Conservation (phyloP, 805 yeast species). For the Saccharomycopsis lassenensis region DNA sequence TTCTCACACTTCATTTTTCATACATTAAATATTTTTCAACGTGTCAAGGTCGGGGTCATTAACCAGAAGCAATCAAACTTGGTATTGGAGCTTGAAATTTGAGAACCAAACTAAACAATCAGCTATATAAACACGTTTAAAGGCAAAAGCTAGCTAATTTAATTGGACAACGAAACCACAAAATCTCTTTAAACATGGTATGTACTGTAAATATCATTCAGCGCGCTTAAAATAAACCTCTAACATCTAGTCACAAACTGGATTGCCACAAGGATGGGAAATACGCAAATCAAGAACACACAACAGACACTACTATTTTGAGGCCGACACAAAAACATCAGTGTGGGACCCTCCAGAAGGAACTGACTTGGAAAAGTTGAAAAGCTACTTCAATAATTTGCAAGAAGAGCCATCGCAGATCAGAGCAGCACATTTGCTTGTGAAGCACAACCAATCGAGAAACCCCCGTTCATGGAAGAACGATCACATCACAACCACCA, state of each 20-base stretch:
- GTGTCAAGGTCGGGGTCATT: too few relatives aligned
- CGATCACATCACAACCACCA: constrained; percentile 60
- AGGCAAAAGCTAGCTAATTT: too few relatives aligned
- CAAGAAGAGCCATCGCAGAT: constrained; percentile 35
- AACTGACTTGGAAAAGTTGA: constrained; percentile 50
- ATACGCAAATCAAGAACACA: constrained; percentile 69
- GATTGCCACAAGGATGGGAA: constrained; percentile 82
- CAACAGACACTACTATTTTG: constrained; percentile 73
- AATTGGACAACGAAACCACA: too few relatives aligned
- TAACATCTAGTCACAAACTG: constrained; percentile 33
- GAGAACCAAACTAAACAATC: too few relatives aligned
- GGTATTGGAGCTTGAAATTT: too few relatives aligned
- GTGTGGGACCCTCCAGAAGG: constrained; percentile 90
- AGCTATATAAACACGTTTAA: too few relatives aligned
- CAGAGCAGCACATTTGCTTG: constrained; percentile 68
- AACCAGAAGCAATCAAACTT: too few relatives aligned
- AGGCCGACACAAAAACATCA: constrained; percentile 59
- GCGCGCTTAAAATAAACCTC: too few relatives aligned
- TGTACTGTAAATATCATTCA: too few relatives aligned
- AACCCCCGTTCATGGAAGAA: constrained; percentile 90
- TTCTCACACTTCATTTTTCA: too few relatives aligned
- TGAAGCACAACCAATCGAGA: constrained; percentile 76
- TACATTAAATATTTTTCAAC: too few relatives aligned
- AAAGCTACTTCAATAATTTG: constrained; percentile 38
- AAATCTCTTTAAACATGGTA: too few relatives aligned